Base-by-base conservation (phyloP, 1,139 yeast species). In the Candida sanyaensis region DNA sequence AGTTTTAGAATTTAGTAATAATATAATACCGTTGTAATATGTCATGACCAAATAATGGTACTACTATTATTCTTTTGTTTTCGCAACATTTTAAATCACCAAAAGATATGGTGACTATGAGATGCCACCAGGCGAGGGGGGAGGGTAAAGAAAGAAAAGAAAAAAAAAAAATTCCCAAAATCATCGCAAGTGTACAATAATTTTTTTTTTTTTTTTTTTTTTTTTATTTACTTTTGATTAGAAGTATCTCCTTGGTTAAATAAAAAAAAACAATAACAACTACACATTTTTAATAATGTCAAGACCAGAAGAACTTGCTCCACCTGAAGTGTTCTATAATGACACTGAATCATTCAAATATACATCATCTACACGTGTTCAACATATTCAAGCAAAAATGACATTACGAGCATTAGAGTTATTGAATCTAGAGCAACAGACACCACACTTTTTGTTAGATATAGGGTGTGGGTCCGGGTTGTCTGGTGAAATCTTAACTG, bases 381-480 rank as follows among this genome's bases (percentile, higher is more conserved):
- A 93, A 70, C 96, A 90, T 63, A 93, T 93, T 58, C 99, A 93
- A 67, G 98, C 98, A 1, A 88, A 89, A 63, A 93, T 93, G 99
- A 91, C 99, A 0, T 77, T 92, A 45, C 78, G 99, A 59, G 96
- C 99, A 0, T 73, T 93, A 47, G 99, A 93, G 59, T 75, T 95
- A 37, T 72, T 93, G 50, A 89, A 91, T 64, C 70, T 93, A 44
- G 73, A 71, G 44, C 80, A 82, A 12, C 80, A 83, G 1, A 69
- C 75, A 37, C 87, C 90, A 47, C 88, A 86, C 52, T 86, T 85
- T 59, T 65, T 93, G 10, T 80, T 93, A 29, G 99, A 93, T 77
- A 78, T 93, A 41, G 99, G 99, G 12, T 92, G 99, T 73, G 99
- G 99, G 7, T 90, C 97, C 0, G 99, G 99, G 0, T 77, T 93